These are phyloP conservation scores for Yarrowia galli DNA, from an alignment of 1,139 yeast species.

Conservation along the genomic window DNA sequence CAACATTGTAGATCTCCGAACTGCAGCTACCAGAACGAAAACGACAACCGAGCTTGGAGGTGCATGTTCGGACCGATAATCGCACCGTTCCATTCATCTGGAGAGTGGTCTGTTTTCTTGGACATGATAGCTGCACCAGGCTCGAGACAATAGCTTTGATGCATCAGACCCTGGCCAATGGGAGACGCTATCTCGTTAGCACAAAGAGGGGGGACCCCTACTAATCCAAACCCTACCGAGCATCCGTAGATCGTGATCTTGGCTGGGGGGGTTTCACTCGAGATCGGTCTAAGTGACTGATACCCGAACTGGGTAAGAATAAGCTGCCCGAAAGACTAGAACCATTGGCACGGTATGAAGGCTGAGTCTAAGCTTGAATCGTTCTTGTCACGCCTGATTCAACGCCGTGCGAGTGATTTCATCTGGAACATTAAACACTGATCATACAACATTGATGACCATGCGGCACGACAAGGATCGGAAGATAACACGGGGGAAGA, in stretches of 20 bases:
- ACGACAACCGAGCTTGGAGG: slow-evolving; percentile 1
- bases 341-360: too few species aligned
- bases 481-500: background rate
- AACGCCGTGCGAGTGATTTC: too few species aligned
- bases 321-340: too few species aligned
- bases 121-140: slow-evolving; percentile 4
- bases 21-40: background rate
- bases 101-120: slow-evolving; percentile 1
- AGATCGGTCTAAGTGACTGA: slow-evolving; percentile 2
- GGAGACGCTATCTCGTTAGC: background rate
- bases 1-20: slow-evolving; percentile 24
- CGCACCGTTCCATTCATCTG: slow-evolving; percentile 9
- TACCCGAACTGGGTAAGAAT: background rate
- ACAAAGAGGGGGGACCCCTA: slow-evolving; percentile 3
- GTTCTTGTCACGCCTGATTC: too few species aligned
- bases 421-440: too few species aligned
- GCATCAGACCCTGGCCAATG: slow-evolving; percentile 2
- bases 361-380: too few species aligned
- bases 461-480: background rate
- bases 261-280: background rate
- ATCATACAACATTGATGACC: background rate
- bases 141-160: slow-evolving; percentile 18
- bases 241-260: slow-evolving; percentile 2
- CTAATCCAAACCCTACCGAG: background rate
- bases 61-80: slow-evolving; percentile 19